Percentiles rank a stretch among this genome's conserved stretches.
Conservation (phyloP, 495 filamentous ascomycete genomes). For the Bryoglossum gracile region DNA sequence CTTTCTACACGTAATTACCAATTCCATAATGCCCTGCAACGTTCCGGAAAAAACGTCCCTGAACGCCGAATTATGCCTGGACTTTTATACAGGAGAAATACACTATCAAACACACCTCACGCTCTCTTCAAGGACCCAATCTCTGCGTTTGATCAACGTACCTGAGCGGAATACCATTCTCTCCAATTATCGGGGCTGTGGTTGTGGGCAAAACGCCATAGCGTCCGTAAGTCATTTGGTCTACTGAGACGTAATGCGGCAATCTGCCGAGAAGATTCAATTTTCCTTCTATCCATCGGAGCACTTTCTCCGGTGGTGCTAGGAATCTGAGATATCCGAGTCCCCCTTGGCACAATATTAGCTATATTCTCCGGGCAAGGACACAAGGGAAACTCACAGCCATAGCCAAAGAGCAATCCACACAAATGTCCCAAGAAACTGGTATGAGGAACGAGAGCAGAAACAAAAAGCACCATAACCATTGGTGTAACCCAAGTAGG, state of each 20-base stretch:
- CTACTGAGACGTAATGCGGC: slow-evolving; percentile 84
- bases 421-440: slow-evolving; percentile 83
- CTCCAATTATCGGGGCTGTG: slow-evolving; percentile 33
- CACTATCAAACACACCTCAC: not conserved
- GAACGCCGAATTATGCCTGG: slow-evolving; percentile 19
- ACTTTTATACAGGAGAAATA: slow-evolving; percentile 21
- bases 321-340: slow-evolving; percentile 79
- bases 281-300: slow-evolving; percentile 79
- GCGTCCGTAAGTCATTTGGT: slow-evolving; percentile 94
- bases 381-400: slow-evolving; percentile 74
- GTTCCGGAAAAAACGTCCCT: too few species aligned
- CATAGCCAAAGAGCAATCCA: slow-evolving; percentile 73
- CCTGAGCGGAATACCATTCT: slow-evolving; percentile 45
- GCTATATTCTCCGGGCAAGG: slow-evolving; percentile 16
- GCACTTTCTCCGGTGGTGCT: slow-evolving; percentile 70
- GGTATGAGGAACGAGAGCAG: slow-evolving; percentile 68
- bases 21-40: too few species aligned
- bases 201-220: slow-evolving; percentile 80
- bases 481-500: slow-evolving; percentile 92
- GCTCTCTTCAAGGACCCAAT: slow-evolving; percentile 39
- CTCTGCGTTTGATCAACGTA: slow-evolving; percentile 56
- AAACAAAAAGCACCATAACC: slow-evolving; percentile 57
- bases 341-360: slow-evolving; percentile 46
- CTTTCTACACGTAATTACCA: too few species aligned
- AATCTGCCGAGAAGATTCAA: slow-evolving; percentile 73